Base-by-base conservation (phyloP, 2,329 filamentous ascomycete species). In the Neofusicoccum ribis region DNA sequence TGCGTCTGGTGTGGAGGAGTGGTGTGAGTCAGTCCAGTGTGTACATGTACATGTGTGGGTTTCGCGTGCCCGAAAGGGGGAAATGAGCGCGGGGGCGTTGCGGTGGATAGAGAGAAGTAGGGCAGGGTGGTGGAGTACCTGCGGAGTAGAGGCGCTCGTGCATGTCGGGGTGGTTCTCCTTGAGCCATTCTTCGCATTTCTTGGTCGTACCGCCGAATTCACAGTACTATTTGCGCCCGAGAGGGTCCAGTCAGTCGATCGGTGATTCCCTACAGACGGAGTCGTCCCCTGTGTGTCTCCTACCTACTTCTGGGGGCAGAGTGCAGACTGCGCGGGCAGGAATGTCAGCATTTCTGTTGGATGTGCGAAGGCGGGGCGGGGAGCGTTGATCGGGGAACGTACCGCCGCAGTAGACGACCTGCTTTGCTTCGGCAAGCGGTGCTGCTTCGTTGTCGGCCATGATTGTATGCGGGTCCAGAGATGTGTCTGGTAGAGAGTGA, bases 181-280 rank as follows among this genome's bases (percentile, higher is more conserved):
- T 83, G 20, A 99, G 88, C 95, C 95, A 99, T 78, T 98, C 93
- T 79, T 94, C 91, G 82, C 95, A 99, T 82, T 97, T 99, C 81
- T 93, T 97, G 27, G 91, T 89, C 44, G 93, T 98, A 69, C 93
- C 94, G 75, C 95, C 95, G 80, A 97, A 98, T 82, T 99, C 95
- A 84, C 95, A 99, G 82, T 97, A 99, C 95, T 98, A 81, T 49
- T 41, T 20, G 6, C 14, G 8, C 34, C 23, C 3, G 17, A n/a
- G 20, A 39, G 37, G 37, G 6, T 39, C 37, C 37, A 14, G 58
- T 47, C 41, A 58, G 59, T 50, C 23, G 62, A 50, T 34, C 31
- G 23, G 8, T 36, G 34, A 34, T 20, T 50, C 34, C 51, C 8
- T n/a, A 11, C 3, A 12, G 12, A 23, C 34, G 36, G 60, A 12